Percentiles rank a stretch among this genome's conserved stretches.
Evolutionary conservation across 495 filamentous ascomycete species (phyloP).

Genomic region (Darksidea phi): DNA sequence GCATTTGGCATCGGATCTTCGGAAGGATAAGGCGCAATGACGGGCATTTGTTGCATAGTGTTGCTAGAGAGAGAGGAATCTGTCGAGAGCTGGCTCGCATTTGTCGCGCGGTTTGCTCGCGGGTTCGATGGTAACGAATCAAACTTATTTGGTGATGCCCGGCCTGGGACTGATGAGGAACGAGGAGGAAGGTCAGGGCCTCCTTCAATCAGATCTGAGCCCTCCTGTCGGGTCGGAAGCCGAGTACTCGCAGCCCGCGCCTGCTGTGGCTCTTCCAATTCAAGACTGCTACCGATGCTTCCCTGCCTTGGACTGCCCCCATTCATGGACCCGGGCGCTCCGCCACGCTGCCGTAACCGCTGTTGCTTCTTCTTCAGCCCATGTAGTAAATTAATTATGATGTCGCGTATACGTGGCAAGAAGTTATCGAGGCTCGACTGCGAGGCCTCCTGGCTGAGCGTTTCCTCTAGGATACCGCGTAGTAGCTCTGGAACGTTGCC

Average conservation of each 20-base stretch:
- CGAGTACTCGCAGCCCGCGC: constrained; percentile 38
- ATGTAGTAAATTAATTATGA: constrained; percentile 95
- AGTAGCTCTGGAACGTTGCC: constrained; percentile 92
- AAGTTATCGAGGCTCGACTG: constrained; percentile 87
- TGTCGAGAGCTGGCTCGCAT: constrained; percentile 44
- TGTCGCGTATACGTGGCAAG: constrained; percentile 89
- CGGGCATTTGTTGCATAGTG: constrained; percentile 66
- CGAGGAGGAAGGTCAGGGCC: constrained; percentile 50
- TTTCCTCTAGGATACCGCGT: constrained; percentile 88
- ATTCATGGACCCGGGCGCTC: constrained; percentile 56
- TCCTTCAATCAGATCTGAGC: constrained; percentile 49
- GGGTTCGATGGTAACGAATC: constrained; percentile 40
- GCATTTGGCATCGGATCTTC: constrained; percentile 54
- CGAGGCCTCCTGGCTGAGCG: constrained; percentile 93
- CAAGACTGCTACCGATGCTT: constrained; percentile 62
- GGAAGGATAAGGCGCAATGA: constrained; percentile 62
- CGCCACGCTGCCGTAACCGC: constrained; percentile 76
- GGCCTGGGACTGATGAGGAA: constrained; percentile 46
- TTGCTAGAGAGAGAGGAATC: constrained; percentile 63
- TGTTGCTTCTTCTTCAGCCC: constrained; percentile 96
- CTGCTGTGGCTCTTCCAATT: constrained; percentile 57
- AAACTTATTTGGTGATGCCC: constrained; percentile 39
- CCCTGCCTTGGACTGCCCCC: constrained; percentile 54
- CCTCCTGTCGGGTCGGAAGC: constrained; percentile 50
- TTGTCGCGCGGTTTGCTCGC: constrained; percentile 48